Evolutionary conservation across 2,329 filamentous ascomycete species (phyloP).

Genomic region (Endothia cerciana): DNA sequence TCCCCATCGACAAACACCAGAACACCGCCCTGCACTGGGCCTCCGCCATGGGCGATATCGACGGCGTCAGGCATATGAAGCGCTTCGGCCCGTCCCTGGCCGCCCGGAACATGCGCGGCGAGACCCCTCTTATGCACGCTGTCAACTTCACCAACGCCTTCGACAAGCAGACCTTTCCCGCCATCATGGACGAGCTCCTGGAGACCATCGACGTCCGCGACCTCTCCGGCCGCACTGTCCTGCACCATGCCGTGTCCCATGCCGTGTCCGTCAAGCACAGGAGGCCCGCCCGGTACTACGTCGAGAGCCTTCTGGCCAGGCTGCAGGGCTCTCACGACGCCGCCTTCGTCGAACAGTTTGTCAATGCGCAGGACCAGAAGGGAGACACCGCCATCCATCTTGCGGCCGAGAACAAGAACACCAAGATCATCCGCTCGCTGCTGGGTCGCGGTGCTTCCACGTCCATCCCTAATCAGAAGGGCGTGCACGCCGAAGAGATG

Average conservation of each 20-base stretch:
- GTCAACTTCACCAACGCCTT: slow-evolving; percentile 97
- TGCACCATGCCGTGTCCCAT: slow-evolving; percentile 73
- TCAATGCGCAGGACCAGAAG: slow-evolving; percentile 82
- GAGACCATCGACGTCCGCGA: slow-evolving; percentile 81
- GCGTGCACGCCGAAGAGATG: slow-evolving; percentile 82
- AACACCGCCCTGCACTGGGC: slow-evolving; percentile 97
- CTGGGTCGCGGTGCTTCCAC: slow-evolving; percentile 80
- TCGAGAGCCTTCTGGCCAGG: slow-evolving; percentile 87
- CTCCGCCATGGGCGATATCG: slow-evolving; percentile 93
- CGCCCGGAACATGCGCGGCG: slow-evolving; percentile 71
- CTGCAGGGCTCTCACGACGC: slow-evolving; percentile 78
- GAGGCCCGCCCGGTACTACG: slow-evolving; percentile 82
- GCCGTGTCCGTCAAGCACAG: slow-evolving; percentile 79
- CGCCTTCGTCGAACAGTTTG: slow-evolving; percentile 73
- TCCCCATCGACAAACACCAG: slow-evolving; percentile 88
- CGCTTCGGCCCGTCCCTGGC: slow-evolving; percentile 76
- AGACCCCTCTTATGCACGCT: slow-evolving; percentile 92
- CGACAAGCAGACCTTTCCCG: slow-evolving; percentile 88
- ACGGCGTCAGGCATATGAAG: slow-evolving; percentile 86
- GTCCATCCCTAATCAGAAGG: slow-evolving; percentile 79
- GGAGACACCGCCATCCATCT: slow-evolving; percentile 85
- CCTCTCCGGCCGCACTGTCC: slow-evolving; percentile 80
- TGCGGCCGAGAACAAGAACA: slow-evolving; percentile 79
- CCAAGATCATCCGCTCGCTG: slow-evolving; percentile 84
- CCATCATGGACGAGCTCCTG: slow-evolving; percentile 80